Evolutionary conservation across 139 green algal species (phyloP).

Genomic region (Mychonastes homosphaera): DNA sequence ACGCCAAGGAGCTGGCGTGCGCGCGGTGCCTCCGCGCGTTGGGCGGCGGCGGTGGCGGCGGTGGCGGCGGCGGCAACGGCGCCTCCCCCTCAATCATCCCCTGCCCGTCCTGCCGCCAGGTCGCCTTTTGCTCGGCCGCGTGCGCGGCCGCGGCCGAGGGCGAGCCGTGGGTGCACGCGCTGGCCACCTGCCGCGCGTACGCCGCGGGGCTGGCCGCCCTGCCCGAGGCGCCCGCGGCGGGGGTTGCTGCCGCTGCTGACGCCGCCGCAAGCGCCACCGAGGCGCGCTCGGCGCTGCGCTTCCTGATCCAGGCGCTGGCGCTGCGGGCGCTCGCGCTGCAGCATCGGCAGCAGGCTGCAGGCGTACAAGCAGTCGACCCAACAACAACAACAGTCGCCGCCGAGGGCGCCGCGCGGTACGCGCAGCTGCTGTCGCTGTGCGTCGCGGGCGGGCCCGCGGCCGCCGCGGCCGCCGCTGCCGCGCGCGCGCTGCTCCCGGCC

Average conservation of each 20-base stretch:
- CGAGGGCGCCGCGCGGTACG: no score
- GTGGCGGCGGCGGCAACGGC: background rate
- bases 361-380: no score
- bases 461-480: no score
- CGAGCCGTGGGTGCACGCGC: slow-evolving; percentile 31
- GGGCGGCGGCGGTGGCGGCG: background rate
- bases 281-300: slow-evolving; percentile 14
- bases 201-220: no score
- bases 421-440: background rate
- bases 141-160: slow-evolving; percentile 19
- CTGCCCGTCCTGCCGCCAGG: slow-evolving; percentile 28
- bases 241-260: slow-evolving; percentile 12
- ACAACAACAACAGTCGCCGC: no score
- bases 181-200: slow-evolving; percentile 32
- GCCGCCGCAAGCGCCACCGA: slow-evolving; percentile 2
- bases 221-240: no score
- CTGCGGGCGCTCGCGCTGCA: slow-evolving; percentile 7
- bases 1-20: slow-evolving; percentile 17
- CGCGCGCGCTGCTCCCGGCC: no score
- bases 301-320: slow-evolving; percentile 27
- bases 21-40: slow-evolving; percentile 23
- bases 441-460: background rate
- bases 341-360: no score
- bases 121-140: slow-evolving; percentile 31
- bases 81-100: background rate